Base-by-base conservation (phyloP, 164 flowering plant species). In the Euptelea pleiosperma region DNA sequence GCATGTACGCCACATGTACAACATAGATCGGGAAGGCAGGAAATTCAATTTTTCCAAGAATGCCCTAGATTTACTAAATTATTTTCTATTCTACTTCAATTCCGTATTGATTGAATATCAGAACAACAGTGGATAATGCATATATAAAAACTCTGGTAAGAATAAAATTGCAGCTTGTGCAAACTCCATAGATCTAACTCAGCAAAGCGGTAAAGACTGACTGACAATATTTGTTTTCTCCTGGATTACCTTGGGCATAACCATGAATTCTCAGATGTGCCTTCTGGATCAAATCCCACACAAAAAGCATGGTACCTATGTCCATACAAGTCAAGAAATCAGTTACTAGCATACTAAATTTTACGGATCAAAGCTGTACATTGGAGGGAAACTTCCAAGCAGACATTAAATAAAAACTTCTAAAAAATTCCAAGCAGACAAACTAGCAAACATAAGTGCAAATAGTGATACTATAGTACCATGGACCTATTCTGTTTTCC, bases 271-370 rank as follows among this genome's bases (percentile, higher is more conserved):
- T 85, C 89, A 50, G 76, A 75, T 52, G 93, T 66, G 41, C 73
- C 72, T 69, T 90, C 92, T 45, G 95, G 65, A 76, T 85, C 95
- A 75, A 90, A 93, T 30, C 86, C 97, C 64, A 90, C 97, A 75
- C 99, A 93, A 49, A 83, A 82, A 36, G 99, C 97, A 81, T 93
- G 99, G 59, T 86, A 93, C 99, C 99, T 93, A 71, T 57, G 49
- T 42, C 55, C 65, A 68, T 50, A 61, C 28, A 66, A 64, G 41
- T 42, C 46, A 70, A 40, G 52, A 46, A 52, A 66, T 37, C 41
- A 61, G 57, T 67, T 47, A 72, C 41, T 0, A 28, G 14, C 66
- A 28, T 40, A 41, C 14, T 10, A 42, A 39, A 59, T 18, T 22
- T 53, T 22, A 36, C 11, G 28, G 26, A 57, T 57, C 31, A 49